Evolutionary conservation across 1,284 basidiomycete genomes (phyloP).

Genomic region (Moesziomyces sp.): DNA sequence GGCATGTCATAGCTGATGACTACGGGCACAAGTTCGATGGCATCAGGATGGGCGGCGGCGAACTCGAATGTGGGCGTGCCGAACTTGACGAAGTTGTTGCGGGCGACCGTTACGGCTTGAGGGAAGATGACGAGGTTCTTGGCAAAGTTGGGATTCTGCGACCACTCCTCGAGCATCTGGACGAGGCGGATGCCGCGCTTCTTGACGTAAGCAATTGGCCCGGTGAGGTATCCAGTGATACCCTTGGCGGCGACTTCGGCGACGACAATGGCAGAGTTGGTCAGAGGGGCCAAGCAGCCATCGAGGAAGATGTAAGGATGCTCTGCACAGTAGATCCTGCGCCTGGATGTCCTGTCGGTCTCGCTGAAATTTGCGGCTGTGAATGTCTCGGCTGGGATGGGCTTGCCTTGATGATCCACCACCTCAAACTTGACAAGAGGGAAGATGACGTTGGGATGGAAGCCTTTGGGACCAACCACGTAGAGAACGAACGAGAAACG

Average conservation of each 20-base stretch:
- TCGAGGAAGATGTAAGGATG: constrained; percentile 34
- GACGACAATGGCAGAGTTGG: constrained; percentile 23
- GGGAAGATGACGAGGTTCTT: constrained; percentile 32
- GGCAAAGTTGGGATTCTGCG: constrained; percentile 11
- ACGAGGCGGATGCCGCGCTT: constrained; percentile 9
- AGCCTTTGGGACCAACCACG: constrained; percentile 15
- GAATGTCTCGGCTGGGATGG: constrained; percentile 16
- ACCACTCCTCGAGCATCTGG: constrained; percentile 22
- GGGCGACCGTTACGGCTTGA: constrained; percentile 25
- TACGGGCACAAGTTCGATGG: constrained; percentile 21
- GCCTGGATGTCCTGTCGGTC: constrained; percentile 6
- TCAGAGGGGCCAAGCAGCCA: constrained; percentile 17
- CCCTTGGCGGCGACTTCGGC: constrained; percentile 13
- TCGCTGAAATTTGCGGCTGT: constrained; percentile 7
- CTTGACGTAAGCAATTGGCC: constrained; percentile 21
- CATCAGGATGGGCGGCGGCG: constrained; percentile 16
- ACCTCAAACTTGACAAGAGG: constrained; percentile 24
- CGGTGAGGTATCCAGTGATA: constrained; percentile 17
- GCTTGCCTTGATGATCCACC: constrained; percentile 15
- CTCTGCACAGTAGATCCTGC: constrained; percentile 28
- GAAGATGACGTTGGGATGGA: constrained; percentile 17
- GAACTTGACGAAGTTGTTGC: constrained; percentile 32
- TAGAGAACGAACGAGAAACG: constrained; percentile 4
- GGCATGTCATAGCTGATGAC: constrained; percentile 34
- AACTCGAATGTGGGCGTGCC: constrained; percentile 21